Evolutionary conservation across 2,329 filamentous ascomycete genomes (phyloP).

Genomic region (Sporothrix pseudoabietina): DNA sequence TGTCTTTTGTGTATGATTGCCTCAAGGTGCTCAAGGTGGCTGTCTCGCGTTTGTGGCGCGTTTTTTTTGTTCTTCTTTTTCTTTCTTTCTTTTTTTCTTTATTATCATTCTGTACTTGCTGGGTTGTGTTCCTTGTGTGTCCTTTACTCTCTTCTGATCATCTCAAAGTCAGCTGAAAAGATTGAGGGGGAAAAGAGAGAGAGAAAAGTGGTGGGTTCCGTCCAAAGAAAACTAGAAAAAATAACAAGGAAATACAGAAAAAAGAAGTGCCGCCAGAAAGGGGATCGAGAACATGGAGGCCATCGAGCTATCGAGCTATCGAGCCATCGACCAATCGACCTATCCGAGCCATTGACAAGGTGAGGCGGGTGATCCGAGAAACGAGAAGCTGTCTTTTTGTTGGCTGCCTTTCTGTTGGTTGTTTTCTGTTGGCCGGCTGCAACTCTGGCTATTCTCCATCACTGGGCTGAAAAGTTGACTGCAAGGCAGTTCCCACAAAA

Average conservation of each 20-base stretch:
- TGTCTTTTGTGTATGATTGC: constrained; percentile 12
- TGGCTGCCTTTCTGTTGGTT: neutral
- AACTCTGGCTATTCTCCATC: neutral
- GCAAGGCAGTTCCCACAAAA: neutral
- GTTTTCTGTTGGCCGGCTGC: neutral
- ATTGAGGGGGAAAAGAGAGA: too few species aligned
- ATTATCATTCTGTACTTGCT: neutral
- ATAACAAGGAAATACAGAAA: neutral
- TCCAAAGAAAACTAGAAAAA: neutral
- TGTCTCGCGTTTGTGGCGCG: constrained; percentile 21
- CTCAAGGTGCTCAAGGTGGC: constrained; percentile 14
- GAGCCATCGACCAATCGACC: neutral
- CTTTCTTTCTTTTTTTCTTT: neutral
- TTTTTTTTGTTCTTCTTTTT: neutral
- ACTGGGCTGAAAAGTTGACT: neutral
- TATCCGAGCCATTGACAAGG: neutral
- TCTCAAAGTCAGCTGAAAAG: constrained; percentile 1
- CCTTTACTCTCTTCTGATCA: neutral
- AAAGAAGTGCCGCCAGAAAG: neutral
- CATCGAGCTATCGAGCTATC: neutral
- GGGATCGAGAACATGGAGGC: neutral
- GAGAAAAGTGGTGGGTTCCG: neutral
- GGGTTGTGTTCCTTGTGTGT: neutral
- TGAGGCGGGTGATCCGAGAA: neutral
- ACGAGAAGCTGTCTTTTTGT: too few species aligned